phyloP scores from a whole-genome alignment of 148 eudicot genomes.

The Silene latifolia region DNA sequence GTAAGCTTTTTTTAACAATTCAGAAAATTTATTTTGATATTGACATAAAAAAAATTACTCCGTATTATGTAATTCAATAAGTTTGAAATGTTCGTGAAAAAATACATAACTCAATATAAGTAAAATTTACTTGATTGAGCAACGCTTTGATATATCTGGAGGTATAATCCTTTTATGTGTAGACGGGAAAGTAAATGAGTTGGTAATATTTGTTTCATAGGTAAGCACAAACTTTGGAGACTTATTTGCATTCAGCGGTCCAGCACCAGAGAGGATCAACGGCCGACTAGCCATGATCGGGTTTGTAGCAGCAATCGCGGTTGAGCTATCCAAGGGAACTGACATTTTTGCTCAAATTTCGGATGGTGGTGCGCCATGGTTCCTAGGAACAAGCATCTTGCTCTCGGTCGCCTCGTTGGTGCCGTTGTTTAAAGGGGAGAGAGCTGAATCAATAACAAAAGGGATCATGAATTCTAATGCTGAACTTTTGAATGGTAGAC shows the following conservation, averaged over 20 bases:
- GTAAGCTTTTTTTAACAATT: no score
- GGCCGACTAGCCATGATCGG: conserved; percentile 90
- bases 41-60: no score
- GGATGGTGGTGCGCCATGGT: conserved; percentile 65
- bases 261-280: conserved; percentile 88
- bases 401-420: conserved; percentile 60
- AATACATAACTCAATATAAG: no score
- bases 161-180: no score
- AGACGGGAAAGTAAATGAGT: no score
- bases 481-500: conserved; percentile 76
- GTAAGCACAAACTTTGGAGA: conserved; percentile 64
- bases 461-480: conserved; percentile 67
- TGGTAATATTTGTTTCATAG: conserved; percentile 11
- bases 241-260: conserved; percentile 72
- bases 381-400: conserved; percentile 51
- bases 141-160: no score
- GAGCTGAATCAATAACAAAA: conserved; percentile 33
- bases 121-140: no score
- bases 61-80: no score
- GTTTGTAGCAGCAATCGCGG: conserved; percentile 64
- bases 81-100: no score
- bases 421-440: conserved; percentile 53
- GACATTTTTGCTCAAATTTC: conserved; percentile 60
- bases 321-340: conserved; percentile 56
- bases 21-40: no score